A percentile compares a stretch with the other conserved stretches of the same genome.
Conservation (phyloP, 768 basidiomycete genomes). For the Amanita brunnescens region DNA sequence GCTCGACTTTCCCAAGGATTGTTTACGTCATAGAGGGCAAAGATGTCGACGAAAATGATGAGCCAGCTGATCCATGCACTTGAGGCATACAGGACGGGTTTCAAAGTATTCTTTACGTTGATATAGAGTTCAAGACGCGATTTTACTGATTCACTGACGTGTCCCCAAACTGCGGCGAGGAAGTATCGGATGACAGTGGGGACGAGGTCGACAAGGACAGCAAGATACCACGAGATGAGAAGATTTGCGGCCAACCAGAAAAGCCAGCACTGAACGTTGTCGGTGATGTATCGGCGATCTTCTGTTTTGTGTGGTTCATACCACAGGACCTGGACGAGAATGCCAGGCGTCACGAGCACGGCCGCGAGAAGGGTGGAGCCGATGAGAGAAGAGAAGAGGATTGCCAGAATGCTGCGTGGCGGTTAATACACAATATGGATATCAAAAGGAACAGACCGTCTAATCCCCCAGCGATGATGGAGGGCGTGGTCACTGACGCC, state of each 20-base stretch:
- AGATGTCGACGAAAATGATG: conserved; percentile 66
- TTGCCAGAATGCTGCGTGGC: conserved; percentile 38
- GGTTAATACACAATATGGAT: neutral
- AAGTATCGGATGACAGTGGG: conserved; percentile 44
- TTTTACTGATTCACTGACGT: conserved; percentile 63
- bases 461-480: conserved; percentile 39
- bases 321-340: conserved; percentile 65
- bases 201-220: conserved; percentile 59
- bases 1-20: conserved; percentile 40
- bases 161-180: conserved; percentile 62
- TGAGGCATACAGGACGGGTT: conserved; percentile 66
- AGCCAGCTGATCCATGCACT: conserved; percentile 68
- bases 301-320: conserved; percentile 50
- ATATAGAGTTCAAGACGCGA: conserved; percentile 59
- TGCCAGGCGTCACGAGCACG: conserved; percentile 49
- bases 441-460: conserved; percentile 31
- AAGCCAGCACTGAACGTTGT: conserved; percentile 69
- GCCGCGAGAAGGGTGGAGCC: conserved; percentile 62
- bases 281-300: conserved; percentile 49
- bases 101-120: conserved; percentile 59
- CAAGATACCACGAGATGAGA: conserved; percentile 72
- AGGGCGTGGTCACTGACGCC: conserved; percentile 34
- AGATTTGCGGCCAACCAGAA: conserved; percentile 79
- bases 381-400: conserved; percentile 65
- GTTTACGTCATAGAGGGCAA: conserved; percentile 37